phyloP scores from a whole-genome alignment of 371 early-diverging fungal species.

The Lichtheimia hyalospora region DNA sequence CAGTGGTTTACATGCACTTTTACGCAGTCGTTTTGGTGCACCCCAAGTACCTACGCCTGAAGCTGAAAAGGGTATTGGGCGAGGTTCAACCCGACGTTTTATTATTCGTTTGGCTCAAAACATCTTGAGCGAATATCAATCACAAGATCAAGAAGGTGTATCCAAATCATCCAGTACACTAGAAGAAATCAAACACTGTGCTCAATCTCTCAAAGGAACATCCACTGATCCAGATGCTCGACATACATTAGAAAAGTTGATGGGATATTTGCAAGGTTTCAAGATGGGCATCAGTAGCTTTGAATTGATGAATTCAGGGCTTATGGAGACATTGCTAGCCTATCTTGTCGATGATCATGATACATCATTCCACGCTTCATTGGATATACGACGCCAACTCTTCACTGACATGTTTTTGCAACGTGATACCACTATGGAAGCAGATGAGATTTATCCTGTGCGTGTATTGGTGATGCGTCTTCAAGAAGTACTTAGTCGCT shows the following conservation, averaged over 20 bases:
- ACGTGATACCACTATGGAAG: conserved; percentile 22
- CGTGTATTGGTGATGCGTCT: conserved; percentile 64
- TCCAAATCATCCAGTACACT: conserved; percentile 18
- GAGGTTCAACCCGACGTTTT: conserved; percentile 35
- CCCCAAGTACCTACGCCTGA: conserved; percentile 10
- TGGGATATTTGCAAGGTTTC: conserved; percentile 28
- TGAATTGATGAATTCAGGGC: conserved; percentile 78
- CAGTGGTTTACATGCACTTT: conserved; percentile 24
- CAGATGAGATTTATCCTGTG: conserved; percentile 20
- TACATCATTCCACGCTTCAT: not conserved
- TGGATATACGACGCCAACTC: conserved; percentile 21
- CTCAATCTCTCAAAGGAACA: conserved; percentile 14
- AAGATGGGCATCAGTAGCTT: conserved; percentile 73
- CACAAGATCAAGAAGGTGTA: not conserved
- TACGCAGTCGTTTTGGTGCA: conserved; percentile 28
- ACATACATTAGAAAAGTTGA: conserved; percentile 18
- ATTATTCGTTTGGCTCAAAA: conserved; percentile 35
- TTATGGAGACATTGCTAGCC: conserved; percentile 57
- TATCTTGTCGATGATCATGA: conserved; percentile 45
- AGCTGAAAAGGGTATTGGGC: conserved; percentile 36
- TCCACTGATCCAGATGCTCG: conserved; percentile 9
- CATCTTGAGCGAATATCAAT: conserved; percentile 9
- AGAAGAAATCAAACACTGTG: conserved; percentile 27
- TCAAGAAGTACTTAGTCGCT: conserved; percentile 74
- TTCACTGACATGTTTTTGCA: conserved; percentile 59